Percentiles rank a stretch among this genome's conserved stretches.
Evolutionary conservation across 768 basidiomycete species (phyloP).

Genomic region (Favolaschia claudopus): DNA sequence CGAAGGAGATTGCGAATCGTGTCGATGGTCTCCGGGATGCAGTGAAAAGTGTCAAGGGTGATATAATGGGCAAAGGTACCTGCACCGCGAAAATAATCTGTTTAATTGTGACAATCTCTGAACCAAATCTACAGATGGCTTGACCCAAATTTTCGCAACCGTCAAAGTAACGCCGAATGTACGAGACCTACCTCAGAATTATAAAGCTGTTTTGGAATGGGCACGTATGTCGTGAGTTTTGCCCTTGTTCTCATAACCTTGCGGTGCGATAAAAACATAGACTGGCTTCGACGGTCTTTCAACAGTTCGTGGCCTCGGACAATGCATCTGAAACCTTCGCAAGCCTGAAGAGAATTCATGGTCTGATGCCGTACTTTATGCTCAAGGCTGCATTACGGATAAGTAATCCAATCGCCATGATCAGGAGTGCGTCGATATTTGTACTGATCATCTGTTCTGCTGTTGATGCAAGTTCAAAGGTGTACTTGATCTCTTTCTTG

Average conservation of each 20-base stretch:
- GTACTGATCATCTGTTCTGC: background rate
- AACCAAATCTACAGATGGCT: constrained; percentile 66
- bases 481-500: constrained; percentile 93
- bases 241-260: background rate
- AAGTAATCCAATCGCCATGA: constrained; percentile 96
- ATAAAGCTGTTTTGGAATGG: constrained; percentile 94
- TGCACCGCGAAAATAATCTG: background rate
- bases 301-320: constrained; percentile 93
- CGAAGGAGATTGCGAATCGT: constrained; percentile 82
- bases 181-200: constrained; percentile 81
- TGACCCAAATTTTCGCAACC: constrained; percentile 87
- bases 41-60: constrained; percentile 89
- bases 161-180: constrained; percentile 85
- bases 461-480: constrained; percentile 42
- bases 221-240: constrained; percentile 89
- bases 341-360: constrained; percentile 90
- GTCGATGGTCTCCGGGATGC: constrained; percentile 88
- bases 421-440: constrained; percentile 65
- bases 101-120: background rate
- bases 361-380: constrained; percentile 97
- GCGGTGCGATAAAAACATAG: constrained; percentile 47
- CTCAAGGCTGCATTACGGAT: constrained; percentile 91
- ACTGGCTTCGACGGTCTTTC: constrained; percentile 95
- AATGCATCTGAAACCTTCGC: constrained; percentile 89
- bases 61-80: constrained; percentile 86